A percentile compares a stretch with the other conserved stretches of the same genome.
phyloP scores from a whole-genome alignment of 106 monocot genomes.

The Dendrobium officinale region DNA sequence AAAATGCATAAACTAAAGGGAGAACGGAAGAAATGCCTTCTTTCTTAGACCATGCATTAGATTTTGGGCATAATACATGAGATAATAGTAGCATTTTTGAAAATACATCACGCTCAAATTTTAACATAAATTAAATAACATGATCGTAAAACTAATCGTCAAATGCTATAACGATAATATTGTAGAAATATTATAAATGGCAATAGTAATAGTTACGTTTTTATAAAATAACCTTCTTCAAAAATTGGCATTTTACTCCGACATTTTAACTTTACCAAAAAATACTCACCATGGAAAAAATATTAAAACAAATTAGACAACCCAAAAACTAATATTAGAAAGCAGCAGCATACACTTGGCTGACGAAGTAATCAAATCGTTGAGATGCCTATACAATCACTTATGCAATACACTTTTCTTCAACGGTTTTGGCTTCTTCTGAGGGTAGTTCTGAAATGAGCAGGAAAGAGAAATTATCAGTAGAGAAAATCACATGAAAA shows the following conservation, averaged over 20 bases:
- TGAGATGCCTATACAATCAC: slow-evolving; percentile 18
- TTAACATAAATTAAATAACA: neutral
- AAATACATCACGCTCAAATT: neutral
- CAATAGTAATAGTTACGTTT: neutral
- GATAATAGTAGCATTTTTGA: neutral
- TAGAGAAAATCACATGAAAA: neutral
- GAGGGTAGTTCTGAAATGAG: slow-evolving; percentile 43
- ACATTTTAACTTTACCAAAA: neutral
- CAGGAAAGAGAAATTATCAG: neutral
- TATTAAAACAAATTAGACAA: neutral
- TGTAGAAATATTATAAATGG: neutral
- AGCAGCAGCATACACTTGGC: neutral
- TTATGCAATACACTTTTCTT: slow-evolving; percentile 80
- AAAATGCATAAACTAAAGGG: neutral
- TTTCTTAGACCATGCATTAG: neutral
- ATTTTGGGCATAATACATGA: neutral
- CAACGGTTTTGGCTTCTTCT: slow-evolving; percentile 63
- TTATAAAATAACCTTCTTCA: too few relatives aligned
- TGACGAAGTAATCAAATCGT: neutral
- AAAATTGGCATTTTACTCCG: too few relatives aligned
- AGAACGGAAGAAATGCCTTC: neutral
- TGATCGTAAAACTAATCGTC: neutral
- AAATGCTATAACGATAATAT: neutral
- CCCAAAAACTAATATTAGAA: neutral
- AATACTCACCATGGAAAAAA: neutral